Evolutionary conservation across 352 stramenopile species (phyloP), one percentile per base, ranked within the genome.

Genomic region (Phytophthora citricola): DNA sequence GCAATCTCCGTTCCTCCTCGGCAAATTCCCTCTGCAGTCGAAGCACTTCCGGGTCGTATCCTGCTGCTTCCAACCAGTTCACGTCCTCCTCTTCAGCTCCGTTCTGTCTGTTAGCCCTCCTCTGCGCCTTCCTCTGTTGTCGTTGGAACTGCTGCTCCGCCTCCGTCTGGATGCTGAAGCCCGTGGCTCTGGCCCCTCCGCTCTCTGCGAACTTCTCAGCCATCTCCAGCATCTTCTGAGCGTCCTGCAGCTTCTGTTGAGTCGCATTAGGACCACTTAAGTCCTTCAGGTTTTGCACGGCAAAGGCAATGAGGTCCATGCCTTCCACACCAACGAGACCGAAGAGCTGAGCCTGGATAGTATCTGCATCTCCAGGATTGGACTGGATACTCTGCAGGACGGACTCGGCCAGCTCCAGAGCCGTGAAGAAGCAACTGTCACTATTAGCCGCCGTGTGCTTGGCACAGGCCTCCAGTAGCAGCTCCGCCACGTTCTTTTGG

Each of bases 271-370:
- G 20, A 6, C 40, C 58, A 9, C 47, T 55, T 3, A 89, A 54
- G 10, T 76, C 68, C 22, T 73, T 34, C 49, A 79, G 52, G 31
- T 90, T 76, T 57, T 91, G 82, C 36, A 92, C 69, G 34, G 83
- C 78, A 48, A 94, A 92, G 10, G 86, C 76, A 55, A 95, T 95
- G 11, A 95, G 61, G 32, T 93, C 85, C 82, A 95, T 91, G 63
- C 87, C 85, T 47, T 95, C 85, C 15, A 92, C 85, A n/a, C 87
- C 87, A 1, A 95, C 81, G 41, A 95, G 85, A 2, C 85, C 80
- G 54, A 95, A 95, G 46, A 95, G 75, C 51, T 92, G 85, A 66
- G 78, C 72, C 52, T 93, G 85, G 17, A 91, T 73, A 7, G 72
- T 71, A 49, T 95, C 85, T 1, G 78, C 71, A 58, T 92, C 78